A percentile compares a stretch with the other conserved stretches of the same genome.
phyloP scores from a whole-genome alignment of 2,329 filamentous ascomycete species.

The Plectosphaerella sp. region DNA sequence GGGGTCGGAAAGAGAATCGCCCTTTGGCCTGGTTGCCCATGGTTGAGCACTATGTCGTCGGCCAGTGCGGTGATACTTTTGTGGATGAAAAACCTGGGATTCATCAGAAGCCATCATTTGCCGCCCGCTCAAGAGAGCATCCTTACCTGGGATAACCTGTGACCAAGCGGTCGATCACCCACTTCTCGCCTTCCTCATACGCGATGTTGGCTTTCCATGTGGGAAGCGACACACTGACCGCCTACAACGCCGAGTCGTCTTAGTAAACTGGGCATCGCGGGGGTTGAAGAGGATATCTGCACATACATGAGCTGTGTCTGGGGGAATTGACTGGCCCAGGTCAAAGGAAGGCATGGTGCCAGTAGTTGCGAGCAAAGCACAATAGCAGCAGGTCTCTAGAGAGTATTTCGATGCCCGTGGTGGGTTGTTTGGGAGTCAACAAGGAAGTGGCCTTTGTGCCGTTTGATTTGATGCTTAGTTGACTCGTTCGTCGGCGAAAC shows the following conservation, averaged over 20 bases:
- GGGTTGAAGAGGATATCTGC: slow-evolving; percentile 27
- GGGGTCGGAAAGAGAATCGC: slow-evolving; percentile 81
- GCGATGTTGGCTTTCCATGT: slow-evolving; percentile 89
- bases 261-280: background rate
- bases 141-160: slow-evolving; percentile 81
- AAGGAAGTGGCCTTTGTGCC: no score
- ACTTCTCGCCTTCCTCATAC: slow-evolving; percentile 88
- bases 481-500: no score
- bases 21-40: slow-evolving; percentile 58
- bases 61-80: slow-evolving; percentile 73
- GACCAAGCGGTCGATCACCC: slow-evolving; percentile 80
- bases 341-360: slow-evolving; percentile 42
- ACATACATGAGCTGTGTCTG: slow-evolving; percentile 69
- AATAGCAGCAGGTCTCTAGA: no score
- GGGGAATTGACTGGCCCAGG: slow-evolving; percentile 69
- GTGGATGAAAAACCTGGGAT: slow-evolving; percentile 86
- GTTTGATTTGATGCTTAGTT: no score
- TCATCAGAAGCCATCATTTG: background rate
- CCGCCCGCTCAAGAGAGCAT: background rate
- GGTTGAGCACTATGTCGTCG: slow-evolving; percentile 57
- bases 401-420: no score
- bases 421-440: no score
- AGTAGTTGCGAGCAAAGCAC: background rate
- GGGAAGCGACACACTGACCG: slow-evolving; percentile 91
- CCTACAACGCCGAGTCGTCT: slow-evolving; percentile 44